Evolutionary conservation across 306 rosid species (phyloP).

Genomic region (Gastrolobium villosum): DNA sequence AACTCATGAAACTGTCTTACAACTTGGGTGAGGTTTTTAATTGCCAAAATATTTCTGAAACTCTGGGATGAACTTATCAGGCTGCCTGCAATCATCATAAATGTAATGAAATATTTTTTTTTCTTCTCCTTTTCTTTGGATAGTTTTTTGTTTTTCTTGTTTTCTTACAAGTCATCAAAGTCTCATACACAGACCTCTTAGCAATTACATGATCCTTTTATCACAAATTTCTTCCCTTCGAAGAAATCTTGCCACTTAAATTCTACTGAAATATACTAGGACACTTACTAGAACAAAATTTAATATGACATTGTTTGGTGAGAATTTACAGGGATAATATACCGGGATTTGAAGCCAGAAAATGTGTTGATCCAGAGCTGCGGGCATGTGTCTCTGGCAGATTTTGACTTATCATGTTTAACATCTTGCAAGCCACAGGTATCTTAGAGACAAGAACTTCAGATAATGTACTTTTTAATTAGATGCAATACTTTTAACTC

Average conservation of each 20-base stretch:
- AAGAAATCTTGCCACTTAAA: not conserved
- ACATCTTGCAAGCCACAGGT: constrained; percentile 97
- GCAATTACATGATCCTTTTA: constrained; percentile 9
- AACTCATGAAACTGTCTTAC: constrained; percentile 10
- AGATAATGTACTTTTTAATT: constrained; percentile 16
- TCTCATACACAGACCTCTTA: not conserved
- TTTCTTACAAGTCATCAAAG: constrained; percentile 28
- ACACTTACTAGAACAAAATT: constrained; percentile 33
- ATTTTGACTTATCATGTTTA: constrained; percentile 93
- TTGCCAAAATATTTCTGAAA: constrained; percentile 25
- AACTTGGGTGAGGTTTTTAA: constrained; percentile 3
- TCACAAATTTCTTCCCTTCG: constrained; percentile 9
- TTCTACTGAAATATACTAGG: not conserved
- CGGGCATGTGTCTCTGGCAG: constrained; percentile 89
- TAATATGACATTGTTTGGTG: constrained; percentile 37
- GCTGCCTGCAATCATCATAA: not conserved
- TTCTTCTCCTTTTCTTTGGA: not conserved
- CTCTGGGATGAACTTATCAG: not conserved
- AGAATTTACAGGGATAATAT: constrained; percentile 79
- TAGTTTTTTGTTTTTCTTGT: too few species aligned
- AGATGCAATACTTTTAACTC: constrained; percentile 14
- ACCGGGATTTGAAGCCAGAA: constrained; percentile 97
- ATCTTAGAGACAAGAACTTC: constrained; percentile 12
- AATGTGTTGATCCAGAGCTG: constrained; percentile 83
- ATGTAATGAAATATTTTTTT: not conserved